phyloP scores from a whole-genome alignment of 2,329 filamentous ascomycete genomes.

The Cladophialophora immunda region DNA sequence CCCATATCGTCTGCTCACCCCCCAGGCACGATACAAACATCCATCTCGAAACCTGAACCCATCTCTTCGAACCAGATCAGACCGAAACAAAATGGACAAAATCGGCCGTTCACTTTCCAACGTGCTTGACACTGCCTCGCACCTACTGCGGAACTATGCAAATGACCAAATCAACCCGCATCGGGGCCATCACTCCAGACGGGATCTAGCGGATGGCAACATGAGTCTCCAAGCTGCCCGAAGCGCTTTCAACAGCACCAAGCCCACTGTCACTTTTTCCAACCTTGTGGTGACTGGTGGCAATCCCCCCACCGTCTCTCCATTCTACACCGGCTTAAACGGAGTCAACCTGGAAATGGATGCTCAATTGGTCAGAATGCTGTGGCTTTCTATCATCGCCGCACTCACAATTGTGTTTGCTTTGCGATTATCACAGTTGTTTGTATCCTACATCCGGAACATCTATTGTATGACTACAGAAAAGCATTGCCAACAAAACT shows the following conservation, averaged over 20 bases:
- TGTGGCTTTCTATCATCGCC: constrained; percentile 48
- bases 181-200: neutral
- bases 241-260: constrained; percentile 11
- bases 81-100: constrained; percentile 17
- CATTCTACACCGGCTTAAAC: constrained; percentile 57
- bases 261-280: constrained; percentile 13
- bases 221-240: constrained; percentile 10
- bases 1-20: neutral
- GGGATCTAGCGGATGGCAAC: constrained; percentile 25
- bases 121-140: constrained; percentile 21
- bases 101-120: constrained; percentile 12
- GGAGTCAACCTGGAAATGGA: constrained; percentile 42
- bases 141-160: constrained; percentile 6
- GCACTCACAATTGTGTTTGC: constrained; percentile 49
- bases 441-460: constrained; percentile 55
- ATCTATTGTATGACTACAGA: constrained; percentile 51
- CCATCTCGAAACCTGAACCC: neutral
- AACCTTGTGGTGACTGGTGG: neutral
- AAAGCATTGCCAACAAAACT: constrained; percentile 51
- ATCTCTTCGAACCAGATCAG: neutral
- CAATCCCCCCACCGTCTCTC: constrained; percentile 55
- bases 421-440: constrained; percentile 53
- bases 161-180: neutral
- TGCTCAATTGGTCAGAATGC: constrained; percentile 36
- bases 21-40: neutral